Evolutionary conservation across 2,329 filamentous ascomycete species (phyloP), one percentile per base, ranked within the genome.

Genomic region (Penicillium sp.): DNA sequence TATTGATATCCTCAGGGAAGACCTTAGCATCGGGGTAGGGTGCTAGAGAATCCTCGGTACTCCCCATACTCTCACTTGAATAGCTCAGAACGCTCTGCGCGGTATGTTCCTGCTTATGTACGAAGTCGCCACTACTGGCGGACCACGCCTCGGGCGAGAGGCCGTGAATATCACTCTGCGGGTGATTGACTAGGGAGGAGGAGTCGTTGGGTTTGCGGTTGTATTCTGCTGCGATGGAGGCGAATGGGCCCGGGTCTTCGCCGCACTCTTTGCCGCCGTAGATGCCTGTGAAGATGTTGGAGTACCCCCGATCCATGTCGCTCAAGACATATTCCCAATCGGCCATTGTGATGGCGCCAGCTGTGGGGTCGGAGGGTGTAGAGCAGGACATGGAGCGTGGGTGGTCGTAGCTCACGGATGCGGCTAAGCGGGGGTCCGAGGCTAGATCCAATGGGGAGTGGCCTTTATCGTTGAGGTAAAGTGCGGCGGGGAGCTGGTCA

Each of bases 291-390:
- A 80, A 94, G n/a, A 95, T 88, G 69, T 93, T 95, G 54, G 87
- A 85, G 63, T 88, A 84, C 0, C 90, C 90, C 37, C 87, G 87
- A 66, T 96, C 91, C 72, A 96, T 86, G 23, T 88, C 88, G 4
- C 89, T 87, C 2, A 96, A 81, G 0, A 96, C 81, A 2, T 88
- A 86, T 72, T 96, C 91, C 92, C 91, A 96, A 66, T 94, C 90
- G 0, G 86, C 81, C 9, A 86, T 78, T 0, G 86, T 86, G 13
- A 88, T 81, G 2, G 66, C 61, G 4, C 68, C 66, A 6, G 54
- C 35, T 17, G 75, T 77, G 3, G 72, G 56, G 63, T 73, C 43
- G 65, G 73, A 68, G 65, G 68, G 67, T 70, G 83, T 75, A 74
- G 48, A 86, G 76, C 9, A 82, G 76, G 69, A 69, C 62, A 71